Evolutionary conservation across 2,329 filamentous ascomycete genomes (phyloP), one percentile per base, ranked within the genome.

Genomic region (Drechslera avenae): DNA sequence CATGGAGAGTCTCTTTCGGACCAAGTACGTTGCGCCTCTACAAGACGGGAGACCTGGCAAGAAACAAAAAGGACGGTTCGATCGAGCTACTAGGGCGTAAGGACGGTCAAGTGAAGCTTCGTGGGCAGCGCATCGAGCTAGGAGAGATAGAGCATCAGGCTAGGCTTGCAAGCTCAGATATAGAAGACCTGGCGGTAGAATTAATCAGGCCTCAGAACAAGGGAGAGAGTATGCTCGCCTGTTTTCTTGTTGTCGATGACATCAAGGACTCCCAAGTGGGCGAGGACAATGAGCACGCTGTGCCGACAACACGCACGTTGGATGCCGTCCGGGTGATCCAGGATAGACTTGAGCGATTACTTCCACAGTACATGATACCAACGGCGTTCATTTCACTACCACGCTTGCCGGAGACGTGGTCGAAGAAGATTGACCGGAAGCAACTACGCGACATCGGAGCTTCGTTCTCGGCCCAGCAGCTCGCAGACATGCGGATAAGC

Each of bases 321-420:
- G 23, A 4, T 8, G n/a, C 14, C 6, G 23, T 16, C 9, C 13
- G 10, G 21, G 9, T 23, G 14, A 36, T 39, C 17, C 14, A 28
- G 17, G 19, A 28, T 13, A 17, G 26, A 4, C 21, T 45, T 19
- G 14, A 12, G 21, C 31, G n/a, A 13, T n/a, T 14, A 4, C 32
- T 72, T 5, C 68, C 69, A 2, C 35, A 33, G 8, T 74, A 75
- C 53, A 76, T 76, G 74, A 63, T 76, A 1, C 75, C 79, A 0
- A 68, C 69, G 0, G 72, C 73, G 9, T 80, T 76, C 45, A 73
- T 81, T 7, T 72, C 75, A 0, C 55, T 81, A 26, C 73, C 67
- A 18, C 51, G 69, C 6, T 63, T 82, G 14, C 80, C 80, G 0
- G 60, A 74, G 1, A 60, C 78, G 5, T 64, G 73, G 2, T 80